Evolutionary conservation across 2,329 filamentous ascomycete species (phyloP), one percentile per base, ranked within the genome.

Genomic region (Fusarium sp.): DNA sequence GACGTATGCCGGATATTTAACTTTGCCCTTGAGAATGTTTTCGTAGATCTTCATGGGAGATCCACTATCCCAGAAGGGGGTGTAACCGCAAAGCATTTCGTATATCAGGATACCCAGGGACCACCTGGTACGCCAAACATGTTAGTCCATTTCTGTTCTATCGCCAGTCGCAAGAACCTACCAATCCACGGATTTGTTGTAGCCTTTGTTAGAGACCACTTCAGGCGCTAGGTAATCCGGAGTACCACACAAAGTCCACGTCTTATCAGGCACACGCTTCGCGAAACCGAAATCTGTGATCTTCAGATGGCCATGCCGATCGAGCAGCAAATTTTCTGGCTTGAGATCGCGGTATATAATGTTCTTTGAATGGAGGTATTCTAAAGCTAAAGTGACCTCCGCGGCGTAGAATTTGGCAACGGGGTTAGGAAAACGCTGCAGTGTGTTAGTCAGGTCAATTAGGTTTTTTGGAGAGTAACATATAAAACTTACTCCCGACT

Each of bases 181-280:
- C 96, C 96, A 99, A 81, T 99, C 96, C 23, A 99, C 96, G 44
- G 95, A 98, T 83, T 98, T 99, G 86, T 99, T 99, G 86, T 99
- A 99, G 59, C 96, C 96, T 84, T 98, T 98, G 82, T 95, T 98
- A 67, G 94, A 95, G n/a, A 99, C 96, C 19, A 99, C 96, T 84
- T 99, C 96, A 0, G 96, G 96, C 2, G 96, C 96, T 39, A 99
- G 89, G 81, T 99, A 99, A 83, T 99, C 96, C 11, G 96, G 96
- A 18, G 96, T 99, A 68, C 96, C 96, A 80, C 96, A 99, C 45
- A 99, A 88, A 31, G 96, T 99, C 96, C 96, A 99, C 45, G 96
- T 99, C 84, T 98, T 98, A 86, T 99, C 96, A 21, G 95, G 95
- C 31, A 99, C 96, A 76, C 95, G 94, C 86, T 99, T 99, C 55